A percentile compares a stretch with the other conserved stretches of the same genome.
These are phyloP conservation scores for Chlamydomonas sp. DNA, from an alignment of 139 green algal genomes.

Conservation along the genomic window DNA sequence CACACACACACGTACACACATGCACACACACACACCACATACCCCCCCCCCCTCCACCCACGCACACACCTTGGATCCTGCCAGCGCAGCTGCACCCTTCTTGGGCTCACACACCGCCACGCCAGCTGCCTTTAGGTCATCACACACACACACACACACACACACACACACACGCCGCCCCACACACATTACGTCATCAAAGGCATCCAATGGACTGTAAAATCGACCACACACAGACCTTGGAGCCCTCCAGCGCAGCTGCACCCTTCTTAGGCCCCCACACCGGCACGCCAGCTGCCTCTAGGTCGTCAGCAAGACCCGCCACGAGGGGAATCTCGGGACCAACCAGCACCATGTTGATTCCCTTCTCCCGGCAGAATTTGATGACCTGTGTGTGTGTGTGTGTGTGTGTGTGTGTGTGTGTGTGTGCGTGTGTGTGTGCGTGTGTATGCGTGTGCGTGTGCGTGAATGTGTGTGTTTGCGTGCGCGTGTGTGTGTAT, in stretches of 20 bases:
- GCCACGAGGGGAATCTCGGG: conserved; percentile 90
- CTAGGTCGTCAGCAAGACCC: conserved; percentile 76
- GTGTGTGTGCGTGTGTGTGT: background rate
- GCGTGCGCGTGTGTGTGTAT: too few species aligned
- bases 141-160: too few species aligned
- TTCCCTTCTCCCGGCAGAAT: conserved; percentile 67
- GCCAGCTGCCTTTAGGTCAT: conserved; percentile 31
- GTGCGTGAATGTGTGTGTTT: too few species aligned
- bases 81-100: conserved; percentile 74
- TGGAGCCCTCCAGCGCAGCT: conserved; percentile 89
- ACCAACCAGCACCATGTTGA: conserved; percentile 80
- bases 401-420: background rate
- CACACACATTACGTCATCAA: too few species aligned
- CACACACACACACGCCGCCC: too few species aligned
- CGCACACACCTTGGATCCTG: conserved; percentile 90
- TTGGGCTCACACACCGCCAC: conserved; percentile 84
- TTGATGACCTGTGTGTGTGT: conserved; percentile 42
- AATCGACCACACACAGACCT: too few species aligned
- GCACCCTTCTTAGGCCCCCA: conserved; percentile 83
- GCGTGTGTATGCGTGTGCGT: background rate
- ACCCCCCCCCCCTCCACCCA: too few species aligned
- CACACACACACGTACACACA: too few species aligned
- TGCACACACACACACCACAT: too few species aligned
- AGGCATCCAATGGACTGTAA: too few species aligned
- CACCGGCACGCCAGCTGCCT: conserved; percentile 56